These are phyloP conservation scores for Aspergillus hancockii DNA, from an alignment of 495 filamentous ascomycete species.

Conservation along the genomic window DNA sequence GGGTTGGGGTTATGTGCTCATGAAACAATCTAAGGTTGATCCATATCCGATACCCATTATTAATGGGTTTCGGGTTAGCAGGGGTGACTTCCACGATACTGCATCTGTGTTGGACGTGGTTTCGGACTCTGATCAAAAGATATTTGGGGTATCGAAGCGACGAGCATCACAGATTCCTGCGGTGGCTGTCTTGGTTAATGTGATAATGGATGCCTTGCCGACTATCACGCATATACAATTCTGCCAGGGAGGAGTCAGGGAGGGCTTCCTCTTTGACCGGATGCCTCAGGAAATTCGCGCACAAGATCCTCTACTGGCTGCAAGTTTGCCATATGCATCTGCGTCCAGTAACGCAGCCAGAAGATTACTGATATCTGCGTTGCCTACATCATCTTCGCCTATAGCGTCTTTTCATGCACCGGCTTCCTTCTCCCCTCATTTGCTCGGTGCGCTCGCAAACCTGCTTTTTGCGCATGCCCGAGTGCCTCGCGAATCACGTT, in stretches of 20 bases:
- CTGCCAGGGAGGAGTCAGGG: conserved; percentile 80
- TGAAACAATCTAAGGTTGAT: conserved; percentile 60
- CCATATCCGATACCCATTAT: conserved; percentile 84
- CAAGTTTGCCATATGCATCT: conserved; percentile 51
- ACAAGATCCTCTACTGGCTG: conserved; percentile 64
- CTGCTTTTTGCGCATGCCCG: conserved; percentile 50
- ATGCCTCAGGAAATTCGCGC: conserved; percentile 56
- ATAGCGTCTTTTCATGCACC: conserved; percentile 21
- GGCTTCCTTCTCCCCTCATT: conserved; percentile 34
- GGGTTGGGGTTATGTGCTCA: conserved; percentile 83
- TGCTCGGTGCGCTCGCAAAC: conserved; percentile 51
- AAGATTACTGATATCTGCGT: conserved; percentile 41
- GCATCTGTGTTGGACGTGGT: conserved; percentile 53
- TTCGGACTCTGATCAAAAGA: conserved; percentile 35
- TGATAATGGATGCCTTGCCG: conserved; percentile 66
- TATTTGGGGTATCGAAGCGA: conserved; percentile 80
- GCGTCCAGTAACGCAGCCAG: conserved; percentile 34
- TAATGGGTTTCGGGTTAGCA: conserved; percentile 69
- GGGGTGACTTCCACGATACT: conserved; percentile 60
- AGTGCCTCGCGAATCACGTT: conserved; percentile 50
- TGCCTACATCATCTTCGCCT: conserved; percentile 36
- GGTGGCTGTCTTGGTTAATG: conserved; percentile 71
- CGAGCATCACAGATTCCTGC: conserved; percentile 78
- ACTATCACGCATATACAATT: conserved; percentile 71
- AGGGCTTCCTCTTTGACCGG: conserved; percentile 72